Conservation (phyloP, 1,139 yeast species). For the Tardiomyces digboiensis region DNA sequence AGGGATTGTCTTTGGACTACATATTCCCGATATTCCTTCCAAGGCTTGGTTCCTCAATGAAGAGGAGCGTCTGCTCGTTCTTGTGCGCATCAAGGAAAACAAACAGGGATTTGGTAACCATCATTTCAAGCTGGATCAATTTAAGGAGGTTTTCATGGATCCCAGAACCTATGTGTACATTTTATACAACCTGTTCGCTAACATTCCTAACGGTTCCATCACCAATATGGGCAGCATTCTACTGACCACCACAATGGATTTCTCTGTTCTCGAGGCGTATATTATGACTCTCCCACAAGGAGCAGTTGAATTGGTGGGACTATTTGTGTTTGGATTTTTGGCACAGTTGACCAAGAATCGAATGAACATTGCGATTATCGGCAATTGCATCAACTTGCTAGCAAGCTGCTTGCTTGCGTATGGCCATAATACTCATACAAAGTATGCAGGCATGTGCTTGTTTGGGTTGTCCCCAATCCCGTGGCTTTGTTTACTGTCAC, state of each 20-base stretch:
- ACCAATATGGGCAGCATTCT: constrained; percentile 35
- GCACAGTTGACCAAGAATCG: not conserved
- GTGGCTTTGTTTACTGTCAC: constrained; percentile 23
- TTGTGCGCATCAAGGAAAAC: constrained; percentile 40
- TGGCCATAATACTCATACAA: not conserved
- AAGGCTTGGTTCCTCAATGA: constrained; percentile 42
- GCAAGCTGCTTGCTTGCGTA: not conserved
- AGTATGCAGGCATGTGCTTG: not conserved
- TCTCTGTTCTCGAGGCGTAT: constrained; percentile 31
- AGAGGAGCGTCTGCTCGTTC: constrained; percentile 42
- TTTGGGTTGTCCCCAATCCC: not conserved
- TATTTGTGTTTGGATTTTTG: not conserved
- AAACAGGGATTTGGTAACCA: constrained; percentile 47
- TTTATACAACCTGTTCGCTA: constrained; percentile 1
- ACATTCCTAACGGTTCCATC: constrained; percentile 37
- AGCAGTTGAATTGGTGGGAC: constrained; percentile 12
- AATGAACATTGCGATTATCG: not conserved
- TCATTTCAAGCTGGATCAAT: constrained; percentile 44
- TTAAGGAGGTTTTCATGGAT: constrained; percentile 33
- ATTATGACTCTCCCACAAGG: constrained; percentile 33
- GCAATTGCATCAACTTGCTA: not conserved
- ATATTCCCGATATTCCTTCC: constrained; percentile 47
- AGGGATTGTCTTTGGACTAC: constrained; percentile 36
- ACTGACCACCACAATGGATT: constrained; percentile 30
- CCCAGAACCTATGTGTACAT: constrained; percentile 41